These are phyloP conservation scores for Pisolithus orientalis DNA, from an alignment of 768 basidiomycete genomes.

Conservation along the genomic window DNA sequence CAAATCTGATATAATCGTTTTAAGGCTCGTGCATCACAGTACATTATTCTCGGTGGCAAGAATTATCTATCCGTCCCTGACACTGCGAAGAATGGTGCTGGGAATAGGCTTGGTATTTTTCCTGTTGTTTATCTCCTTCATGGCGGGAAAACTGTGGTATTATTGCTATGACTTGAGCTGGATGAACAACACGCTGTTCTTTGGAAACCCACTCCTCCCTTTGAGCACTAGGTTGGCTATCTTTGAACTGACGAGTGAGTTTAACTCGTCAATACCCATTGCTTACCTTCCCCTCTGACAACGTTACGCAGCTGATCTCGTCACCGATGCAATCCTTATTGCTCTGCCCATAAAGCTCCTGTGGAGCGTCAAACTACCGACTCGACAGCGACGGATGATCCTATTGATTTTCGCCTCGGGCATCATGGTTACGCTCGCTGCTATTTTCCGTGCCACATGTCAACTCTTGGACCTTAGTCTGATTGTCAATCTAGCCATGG, in stretches of 20 bases:
- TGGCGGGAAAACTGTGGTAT: conserved; percentile 8
- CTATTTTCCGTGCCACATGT: conserved; percentile 11
- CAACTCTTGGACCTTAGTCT: conserved; percentile 6
- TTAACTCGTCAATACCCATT: not conserved
- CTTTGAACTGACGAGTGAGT: conserved; percentile 12
- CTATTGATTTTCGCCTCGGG: conserved; percentile 17
- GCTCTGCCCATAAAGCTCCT: conserved; percentile 15
- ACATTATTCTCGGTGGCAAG: conserved; percentile 17
- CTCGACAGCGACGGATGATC: conserved; percentile 18
- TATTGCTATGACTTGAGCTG: conserved; percentile 7
- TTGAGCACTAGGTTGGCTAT: conserved; percentile 2
- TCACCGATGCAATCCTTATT: conserved; percentile 11
- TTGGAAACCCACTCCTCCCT: conserved; percentile 8
- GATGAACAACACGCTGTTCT: not conserved
- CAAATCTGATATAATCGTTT: not conserved
- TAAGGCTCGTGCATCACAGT: conserved; percentile 19
- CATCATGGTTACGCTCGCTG: conserved; percentile 8
- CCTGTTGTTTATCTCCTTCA: conserved; percentile 4
- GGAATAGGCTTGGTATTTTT: conserved; percentile 7
- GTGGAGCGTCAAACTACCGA: conserved; percentile 16
- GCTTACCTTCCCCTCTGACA: not conserved
- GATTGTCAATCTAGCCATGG: conserved; percentile 7
- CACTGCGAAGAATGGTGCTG: conserved; percentile 7
- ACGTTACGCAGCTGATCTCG: conserved; percentile 9
- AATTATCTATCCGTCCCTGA: conserved; percentile 9